Percentiles rank a stretch among this genome's conserved stretches.
Conservation (phyloP, 805 yeast genomes). For the Spathaspora arborariae region DNA sequence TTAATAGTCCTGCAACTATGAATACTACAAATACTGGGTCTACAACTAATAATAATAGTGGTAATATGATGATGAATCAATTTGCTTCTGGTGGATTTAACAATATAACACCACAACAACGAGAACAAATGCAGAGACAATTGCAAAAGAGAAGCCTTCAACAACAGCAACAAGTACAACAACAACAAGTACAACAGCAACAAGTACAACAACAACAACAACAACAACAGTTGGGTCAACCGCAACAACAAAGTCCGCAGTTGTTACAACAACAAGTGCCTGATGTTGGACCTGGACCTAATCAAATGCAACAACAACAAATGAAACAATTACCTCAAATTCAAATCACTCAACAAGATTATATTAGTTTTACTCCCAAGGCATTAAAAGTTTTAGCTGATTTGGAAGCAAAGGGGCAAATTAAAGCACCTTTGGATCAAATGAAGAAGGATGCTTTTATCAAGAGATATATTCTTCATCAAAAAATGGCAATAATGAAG, state of each 20-base stretch:
- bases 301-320: constrained; percentile 17
- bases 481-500: constrained; percentile 20
- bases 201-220: constrained; percentile 21
- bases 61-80: constrained; percentile 5
- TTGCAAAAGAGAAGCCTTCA: constrained; percentile 22
- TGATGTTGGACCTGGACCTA: constrained; percentile 12
- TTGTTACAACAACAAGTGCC: constrained; percentile 13
- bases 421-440: constrained; percentile 32
- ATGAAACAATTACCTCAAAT: constrained; percentile 22
- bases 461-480: constrained; percentile 36
- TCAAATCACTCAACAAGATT: constrained; percentile 35
- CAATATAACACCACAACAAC: constrained; percentile 29
- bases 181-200: constrained; percentile 20
- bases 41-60: constrained; percentile 13
- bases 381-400: constrained; percentile 36
- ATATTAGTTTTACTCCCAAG: constrained; percentile 34
- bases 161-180: constrained; percentile 29
- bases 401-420: constrained; percentile 23
- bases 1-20: constrained; percentile 9
- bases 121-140: constrained; percentile 37
- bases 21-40: constrained; percentile 11
- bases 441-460: constrained; percentile 36
- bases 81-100: constrained; percentile 4
- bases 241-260: constrained; percentile 20
- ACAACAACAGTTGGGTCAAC: constrained; percentile 20